Base-by-base conservation (phyloP, 352 stramenopile species). In the Phytophthora ohioensis region DNA sequence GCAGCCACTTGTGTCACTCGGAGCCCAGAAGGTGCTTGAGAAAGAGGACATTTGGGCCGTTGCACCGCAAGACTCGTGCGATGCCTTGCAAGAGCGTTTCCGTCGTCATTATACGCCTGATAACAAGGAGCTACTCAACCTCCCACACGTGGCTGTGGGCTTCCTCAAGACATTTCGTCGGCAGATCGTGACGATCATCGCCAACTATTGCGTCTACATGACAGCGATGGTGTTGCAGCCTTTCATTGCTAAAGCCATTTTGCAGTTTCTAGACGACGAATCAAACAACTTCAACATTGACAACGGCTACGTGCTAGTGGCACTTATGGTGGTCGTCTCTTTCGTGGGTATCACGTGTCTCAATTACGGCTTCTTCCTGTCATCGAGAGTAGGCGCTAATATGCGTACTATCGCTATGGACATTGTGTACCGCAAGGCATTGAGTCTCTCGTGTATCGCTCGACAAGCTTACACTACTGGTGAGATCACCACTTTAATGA, bases 361-460 rank as follows among this genome's bases (percentile, higher is more conserved):
- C 13, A 78, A 82, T 63, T 84, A 79, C 61, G 71, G 65, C 31
- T 80, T 78, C 53, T 82, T 79, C 54, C 31, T 81, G 9, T 67
- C 76, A 3, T 78, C 70, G 3, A 73, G 76, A 35, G 60, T 80
- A 0, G 78, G 78, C 5, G 59, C 72, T 15, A 84, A 86, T 38
- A 74, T 78, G 53, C 78, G 77, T 8, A 55, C 67, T n/a, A 63
- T 84, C 30, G 53, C 71, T 3, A 84, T 86, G 78, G 71, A 80
- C 30, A 36, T 67, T 9, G 78, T 85, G 7, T 85, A 80, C 38
- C 57, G 71, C 17, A 85, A 85, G 52, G 59, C 89, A 76, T 27
- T 97, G 82, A 87, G 51, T 54, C 84, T 63, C 38, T 97, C 45
- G 8, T 90, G 39, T 52, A 86, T 34, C 66, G 79, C 56, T n/a